Percentiles rank a stretch among this genome's conserved stretches.
phyloP scores from a whole-genome alignment of 2,329 filamentous ascomycete genomes.

The Colletotrichum sp. region DNA sequence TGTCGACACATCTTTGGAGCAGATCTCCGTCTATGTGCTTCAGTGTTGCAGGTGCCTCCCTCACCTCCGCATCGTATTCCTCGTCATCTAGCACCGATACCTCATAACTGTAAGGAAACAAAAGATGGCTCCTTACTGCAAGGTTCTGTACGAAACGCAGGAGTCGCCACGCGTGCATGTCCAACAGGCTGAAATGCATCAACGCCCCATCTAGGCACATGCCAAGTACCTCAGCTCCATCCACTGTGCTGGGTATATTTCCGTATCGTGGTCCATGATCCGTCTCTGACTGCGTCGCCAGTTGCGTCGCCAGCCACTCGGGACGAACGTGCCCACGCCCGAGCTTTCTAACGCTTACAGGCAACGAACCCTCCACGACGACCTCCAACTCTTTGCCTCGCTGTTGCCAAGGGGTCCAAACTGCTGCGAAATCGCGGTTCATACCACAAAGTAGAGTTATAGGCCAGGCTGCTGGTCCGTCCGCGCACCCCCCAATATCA shows the following conservation, averaged over 20 bases:
- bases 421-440: slow-evolving; percentile 49
- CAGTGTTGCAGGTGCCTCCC: slow-evolving; percentile 42
- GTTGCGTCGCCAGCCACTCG: slow-evolving; percentile 44
- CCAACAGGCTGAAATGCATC: slow-evolving; percentile 71
- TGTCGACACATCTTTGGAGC: slow-evolving; percentile 57
- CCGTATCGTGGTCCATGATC: slow-evolving; percentile 43
- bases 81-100: slow-evolving; percentile 25
- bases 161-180: slow-evolving; percentile 66
- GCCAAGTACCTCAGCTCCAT: slow-evolving; percentile 63
- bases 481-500: slow-evolving; percentile 41
- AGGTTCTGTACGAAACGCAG: slow-evolving; percentile 77
- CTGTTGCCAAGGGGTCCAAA: slow-evolving; percentile 53
- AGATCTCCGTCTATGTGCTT: slow-evolving; percentile 74
- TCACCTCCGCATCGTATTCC: slow-evolving; percentile 39
- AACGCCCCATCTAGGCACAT: slow-evolving; percentile 72
- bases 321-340: slow-evolving; percentile 57
- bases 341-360: slow-evolving; percentile 61
- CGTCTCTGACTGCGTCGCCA: slow-evolving; percentile 1
- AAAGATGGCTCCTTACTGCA: slow-evolving; percentile 48
- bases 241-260: slow-evolving; percentile 42
- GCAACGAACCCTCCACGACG: slow-evolving; percentile 62
- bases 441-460: slow-evolving; percentile 53
- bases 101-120: slow-evolving; percentile 53
- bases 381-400: slow-evolving; percentile 45
- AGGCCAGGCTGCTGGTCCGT: slow-evolving; percentile 33